A percentile compares a stretch with the other conserved stretches of the same genome.
These are phyloP conservation scores for Scheffersomyces spartinae DNA, from an alignment of 805 yeast species.

Conservation along the genomic window DNA sequence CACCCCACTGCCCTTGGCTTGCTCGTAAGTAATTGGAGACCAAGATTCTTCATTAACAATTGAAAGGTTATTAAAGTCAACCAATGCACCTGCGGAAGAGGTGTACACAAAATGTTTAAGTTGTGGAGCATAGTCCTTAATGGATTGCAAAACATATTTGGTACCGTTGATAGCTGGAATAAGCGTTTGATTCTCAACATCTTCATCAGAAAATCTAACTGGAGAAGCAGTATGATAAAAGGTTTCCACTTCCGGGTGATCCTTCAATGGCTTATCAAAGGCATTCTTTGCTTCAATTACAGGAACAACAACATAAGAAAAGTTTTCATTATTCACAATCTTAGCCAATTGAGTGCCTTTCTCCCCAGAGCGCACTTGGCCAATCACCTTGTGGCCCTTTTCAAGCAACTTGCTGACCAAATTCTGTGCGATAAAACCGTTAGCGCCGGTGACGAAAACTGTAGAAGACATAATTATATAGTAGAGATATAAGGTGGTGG, in stretches of 20 bases:
- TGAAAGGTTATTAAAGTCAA: constrained; percentile 5
- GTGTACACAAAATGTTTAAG: constrained; percentile 42
- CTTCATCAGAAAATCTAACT: constrained; percentile 23
- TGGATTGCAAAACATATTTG: constrained; percentile 32
- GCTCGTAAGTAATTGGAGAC: constrained; percentile 5
- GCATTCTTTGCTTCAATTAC: constrained; percentile 30
- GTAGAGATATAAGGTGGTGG: too few species aligned
- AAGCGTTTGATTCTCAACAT: constrained; percentile 37
- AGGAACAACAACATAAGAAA: constrained; percentile 9
- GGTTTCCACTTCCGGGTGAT: constrained; percentile 27
- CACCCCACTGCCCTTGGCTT: constrained; percentile 3
- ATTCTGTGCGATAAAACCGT: constrained; percentile 44
- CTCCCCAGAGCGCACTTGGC: constrained; percentile 35
- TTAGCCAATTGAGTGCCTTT: constrained; percentile 28
- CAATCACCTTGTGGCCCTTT: constrained; percentile 35
- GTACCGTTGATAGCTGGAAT: constrained; percentile 51
- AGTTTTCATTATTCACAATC: constrained; percentile 5
- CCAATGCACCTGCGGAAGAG: constrained; percentile 39
- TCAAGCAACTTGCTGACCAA: constrained; percentile 28
- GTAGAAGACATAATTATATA: constrained; percentile 4
- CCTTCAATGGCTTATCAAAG: constrained; percentile 34
- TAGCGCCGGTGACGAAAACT: constrained; percentile 41
- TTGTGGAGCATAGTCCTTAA: constrained; percentile 30
- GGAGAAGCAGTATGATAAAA: constrained; percentile 48
- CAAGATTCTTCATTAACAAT: constrained; percentile 4